Evolutionary conservation across 1,139 yeast species (phyloP).

Genomic region (Yamadazyma atmosphaerica): DNA sequence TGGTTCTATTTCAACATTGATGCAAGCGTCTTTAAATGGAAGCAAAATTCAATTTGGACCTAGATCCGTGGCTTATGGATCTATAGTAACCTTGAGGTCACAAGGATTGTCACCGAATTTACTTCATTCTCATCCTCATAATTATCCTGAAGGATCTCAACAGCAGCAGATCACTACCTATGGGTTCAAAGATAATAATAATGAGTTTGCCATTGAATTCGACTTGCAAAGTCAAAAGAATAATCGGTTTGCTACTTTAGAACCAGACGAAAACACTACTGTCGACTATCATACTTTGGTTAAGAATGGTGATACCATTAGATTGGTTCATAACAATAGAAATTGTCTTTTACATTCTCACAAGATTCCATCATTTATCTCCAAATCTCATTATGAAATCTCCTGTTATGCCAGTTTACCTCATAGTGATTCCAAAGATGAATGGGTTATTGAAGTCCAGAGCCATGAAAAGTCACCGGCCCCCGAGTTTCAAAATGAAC

Average conservation of each 20-base stretch:
- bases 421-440: constrained; percentile 62
- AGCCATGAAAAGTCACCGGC: constrained; percentile 57
- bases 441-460: constrained; percentile 70
- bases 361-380: constrained; percentile 53
- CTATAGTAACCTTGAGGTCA: constrained; percentile 64
- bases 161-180: constrained; percentile 79
- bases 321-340: constrained; percentile 56
- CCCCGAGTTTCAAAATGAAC: constrained; percentile 41
- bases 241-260: constrained; percentile 33
- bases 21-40: constrained; percentile 66
- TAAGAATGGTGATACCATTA: constrained; percentile 53
- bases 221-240: constrained; percentile 25
- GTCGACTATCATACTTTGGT: constrained; percentile 23
- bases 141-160: constrained; percentile 70
- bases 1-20: constrained; percentile 67
- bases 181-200: constrained; percentile 70
- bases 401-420: constrained; percentile 64
- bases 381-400: constrained; percentile 57
- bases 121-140: constrained; percentile 68
- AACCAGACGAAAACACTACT: constrained; percentile 29
- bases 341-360: constrained; percentile 65
- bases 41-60: constrained; percentile 57
- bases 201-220: constrained; percentile 59
- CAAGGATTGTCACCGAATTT: constrained; percentile 73
- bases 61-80: constrained; percentile 60